A percentile compares a stretch with the other conserved stretches of the same genome.
Conservation (phyloP, 495 filamentous ascomycete genomes). For the Hypoxylon rickii region DNA sequence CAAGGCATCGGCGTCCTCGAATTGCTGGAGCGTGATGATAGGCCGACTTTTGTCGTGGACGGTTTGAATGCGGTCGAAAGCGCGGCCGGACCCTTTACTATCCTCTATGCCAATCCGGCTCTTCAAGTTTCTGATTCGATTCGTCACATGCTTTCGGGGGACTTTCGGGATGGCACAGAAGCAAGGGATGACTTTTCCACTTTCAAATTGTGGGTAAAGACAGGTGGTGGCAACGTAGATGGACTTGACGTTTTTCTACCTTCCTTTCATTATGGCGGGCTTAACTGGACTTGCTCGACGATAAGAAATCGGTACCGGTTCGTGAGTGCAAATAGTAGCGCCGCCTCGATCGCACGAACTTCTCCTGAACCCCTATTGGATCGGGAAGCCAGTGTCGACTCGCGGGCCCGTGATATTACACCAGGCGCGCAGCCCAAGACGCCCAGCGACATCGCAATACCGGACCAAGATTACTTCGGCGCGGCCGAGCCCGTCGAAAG, state of each 20-base stretch:
- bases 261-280: conserved; percentile 58
- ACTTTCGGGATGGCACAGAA: conserved; percentile 42
- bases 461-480: conserved; percentile 47
- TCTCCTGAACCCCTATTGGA: conserved; percentile 42
- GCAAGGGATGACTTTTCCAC: conserved; percentile 49
- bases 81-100: conserved; percentile 54
- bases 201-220: conserved; percentile 68
- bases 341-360: conserved; percentile 34
- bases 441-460: conserved; percentile 34
- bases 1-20: conserved; percentile 64
- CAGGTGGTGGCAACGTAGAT: conserved; percentile 52
- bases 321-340: conserved; percentile 53
- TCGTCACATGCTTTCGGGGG: conserved; percentile 55
- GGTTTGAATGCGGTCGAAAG: conserved; percentile 57
- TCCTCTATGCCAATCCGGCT: conserved; percentile 64
- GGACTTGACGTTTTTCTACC: conserved; percentile 50
- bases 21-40: conserved; percentile 67
- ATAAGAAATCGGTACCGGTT: conserved; percentile 65
- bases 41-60: conserved; percentile 72
- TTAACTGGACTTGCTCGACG: conserved; percentile 67
- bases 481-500: conserved; percentile 22
- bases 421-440: conserved; percentile 30
- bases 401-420: conserved; percentile 32
- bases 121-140: conserved; percentile 54
- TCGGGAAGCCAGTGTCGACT: conserved; percentile 30